These are phyloP conservation scores for Boletus subcaerulescens DNA, from an alignment of 768 basidiomycete species.

Conservation along the genomic window DNA sequence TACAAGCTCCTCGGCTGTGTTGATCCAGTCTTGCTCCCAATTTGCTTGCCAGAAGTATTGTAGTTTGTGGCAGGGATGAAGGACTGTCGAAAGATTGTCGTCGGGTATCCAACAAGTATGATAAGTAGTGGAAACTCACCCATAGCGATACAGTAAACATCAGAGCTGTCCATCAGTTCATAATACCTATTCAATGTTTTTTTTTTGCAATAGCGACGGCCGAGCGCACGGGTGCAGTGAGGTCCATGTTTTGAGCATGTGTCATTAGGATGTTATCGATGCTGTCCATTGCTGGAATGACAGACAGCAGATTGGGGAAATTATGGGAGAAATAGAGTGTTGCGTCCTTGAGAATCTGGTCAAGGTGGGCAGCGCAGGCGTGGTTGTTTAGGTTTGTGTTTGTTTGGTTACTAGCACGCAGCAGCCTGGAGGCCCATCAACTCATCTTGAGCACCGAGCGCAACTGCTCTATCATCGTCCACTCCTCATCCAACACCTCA, in stretches of 20 bases:
- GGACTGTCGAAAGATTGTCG: no score
- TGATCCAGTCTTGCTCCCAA: not conserved
- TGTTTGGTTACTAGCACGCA: no score
- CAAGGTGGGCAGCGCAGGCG: no score
- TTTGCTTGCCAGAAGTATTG: not conserved
- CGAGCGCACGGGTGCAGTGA: no score
- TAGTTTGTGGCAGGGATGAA: no score
- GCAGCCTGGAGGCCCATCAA: no score
- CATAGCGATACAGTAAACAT: no score
- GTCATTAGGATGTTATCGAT: not conserved
- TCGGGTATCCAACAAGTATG: no score
- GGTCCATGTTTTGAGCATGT: not conserved
- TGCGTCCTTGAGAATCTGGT: not conserved
- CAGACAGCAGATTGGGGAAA: not conserved
- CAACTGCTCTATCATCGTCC: slow-evolving; percentile 34
- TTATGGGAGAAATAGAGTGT: not conserved
- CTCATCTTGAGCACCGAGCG: slow-evolving; percentile 29
- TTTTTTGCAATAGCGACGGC: no score
- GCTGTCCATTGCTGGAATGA: not conserved
- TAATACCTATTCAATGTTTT: no score
- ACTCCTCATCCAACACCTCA: slow-evolving; percentile 29
- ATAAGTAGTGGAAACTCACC: no score
- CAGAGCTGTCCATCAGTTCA: no score
- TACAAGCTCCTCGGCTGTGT: not conserved
- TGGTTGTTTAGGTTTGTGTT: not conserved